Evolutionary conservation across 2,329 filamentous ascomycete genomes (phyloP).

Genomic region (Neonectria sp.): DNA sequence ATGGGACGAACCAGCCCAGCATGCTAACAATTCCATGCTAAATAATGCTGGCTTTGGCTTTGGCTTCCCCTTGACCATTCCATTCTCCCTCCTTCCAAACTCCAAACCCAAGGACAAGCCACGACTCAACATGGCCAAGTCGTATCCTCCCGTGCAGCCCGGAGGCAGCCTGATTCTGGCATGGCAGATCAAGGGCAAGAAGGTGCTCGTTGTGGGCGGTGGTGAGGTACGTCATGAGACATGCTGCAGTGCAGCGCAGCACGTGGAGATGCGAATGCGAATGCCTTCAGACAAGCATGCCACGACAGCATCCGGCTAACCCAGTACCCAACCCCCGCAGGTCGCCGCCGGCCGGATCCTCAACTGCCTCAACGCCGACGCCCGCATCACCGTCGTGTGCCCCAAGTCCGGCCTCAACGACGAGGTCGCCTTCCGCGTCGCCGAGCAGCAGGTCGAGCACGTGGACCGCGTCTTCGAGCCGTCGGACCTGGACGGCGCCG

Average conservation of each 20-base stretch:
- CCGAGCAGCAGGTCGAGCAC: slow-evolving; percentile 82
- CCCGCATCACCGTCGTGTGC: slow-evolving; percentile 87
- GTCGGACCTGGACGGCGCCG: slow-evolving; percentile 83
- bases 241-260: background rate
- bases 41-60: slow-evolving; percentile 20
- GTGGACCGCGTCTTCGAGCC: slow-evolving; percentile 88
- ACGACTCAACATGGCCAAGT: slow-evolving; percentile 51
- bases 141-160: slow-evolving; percentile 86
- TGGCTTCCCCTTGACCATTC: slow-evolving; percentile 26
- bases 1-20: slow-evolving; percentile 7
- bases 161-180: slow-evolving; percentile 95
- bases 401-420: slow-evolving; percentile 86
- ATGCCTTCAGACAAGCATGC: background rate
- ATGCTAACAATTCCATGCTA: slow-evolving; percentile 3
- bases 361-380: slow-evolving; percentile 95
- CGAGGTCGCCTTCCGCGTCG: slow-evolving; percentile 88
- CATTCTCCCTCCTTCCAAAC: slow-evolving; percentile 23
- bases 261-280: background rate
- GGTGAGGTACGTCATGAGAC: slow-evolving; percentile 79
- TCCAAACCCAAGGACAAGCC: slow-evolving; percentile 14
- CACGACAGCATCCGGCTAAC: background rate
- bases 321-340: slow-evolving; percentile 61
- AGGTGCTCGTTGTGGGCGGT: slow-evolving; percentile 92
- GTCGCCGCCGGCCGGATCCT: slow-evolving; percentile 96
- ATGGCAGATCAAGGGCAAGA: slow-evolving; percentile 94